A percentile compares a stretch with the other conserved stretches of the same genome.
Evolutionary conservation across 805 yeast species (phyloP).

Genomic region (Ascoidea tarda): DNA sequence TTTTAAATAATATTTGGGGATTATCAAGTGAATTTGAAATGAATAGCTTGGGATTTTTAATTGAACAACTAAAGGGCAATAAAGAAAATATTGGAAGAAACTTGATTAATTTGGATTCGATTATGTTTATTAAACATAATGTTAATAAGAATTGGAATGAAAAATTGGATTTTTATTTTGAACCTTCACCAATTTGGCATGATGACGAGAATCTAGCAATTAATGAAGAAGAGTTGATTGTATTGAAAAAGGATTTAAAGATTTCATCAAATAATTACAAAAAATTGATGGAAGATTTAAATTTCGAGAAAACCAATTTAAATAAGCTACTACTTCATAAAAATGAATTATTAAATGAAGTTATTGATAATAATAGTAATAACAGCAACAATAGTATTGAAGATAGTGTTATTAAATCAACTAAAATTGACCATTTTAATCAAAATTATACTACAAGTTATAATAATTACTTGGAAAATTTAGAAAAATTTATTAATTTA

Average conservation of each 20-base stretch:
- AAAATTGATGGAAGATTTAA: slow-evolving; percentile 15
- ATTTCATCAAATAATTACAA: slow-evolving; percentile 19
- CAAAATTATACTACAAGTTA: slow-evolving; percentile 27
- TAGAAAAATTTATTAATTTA: slow-evolving; percentile 52
- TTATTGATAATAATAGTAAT: slow-evolving; percentile 31
- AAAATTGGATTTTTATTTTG: slow-evolving; percentile 72
- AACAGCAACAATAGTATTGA: slow-evolving; percentile 21
- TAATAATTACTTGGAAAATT: slow-evolving; percentile 31
- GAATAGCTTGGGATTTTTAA: slow-evolving; percentile 28
- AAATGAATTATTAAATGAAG: slow-evolving; percentile 17
- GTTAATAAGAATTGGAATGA: slow-evolving; percentile 53
- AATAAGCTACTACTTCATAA: background rate
- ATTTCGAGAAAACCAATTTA: slow-evolving; percentile 11
- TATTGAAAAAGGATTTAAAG: slow-evolving; percentile 38
- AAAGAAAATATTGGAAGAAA: slow-evolving; percentile 53
- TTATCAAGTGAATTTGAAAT: slow-evolving; percentile 52
- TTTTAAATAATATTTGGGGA: slow-evolving; percentile 55
- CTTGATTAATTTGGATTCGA: slow-evolving; percentile 59
- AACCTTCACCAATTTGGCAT: slow-evolving; percentile 93
- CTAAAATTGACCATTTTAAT: slow-evolving; percentile 18
- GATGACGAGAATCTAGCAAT: slow-evolving; percentile 74
- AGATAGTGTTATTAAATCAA: slow-evolving; percentile 23
- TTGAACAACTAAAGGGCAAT: slow-evolving; percentile 30
- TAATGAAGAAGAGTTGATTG: slow-evolving; percentile 41
- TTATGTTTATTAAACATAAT: slow-evolving; percentile 91